Conservation (phyloP, 352 stramenopile genomes). For the Ochromonadaceae sp. region DNA sequence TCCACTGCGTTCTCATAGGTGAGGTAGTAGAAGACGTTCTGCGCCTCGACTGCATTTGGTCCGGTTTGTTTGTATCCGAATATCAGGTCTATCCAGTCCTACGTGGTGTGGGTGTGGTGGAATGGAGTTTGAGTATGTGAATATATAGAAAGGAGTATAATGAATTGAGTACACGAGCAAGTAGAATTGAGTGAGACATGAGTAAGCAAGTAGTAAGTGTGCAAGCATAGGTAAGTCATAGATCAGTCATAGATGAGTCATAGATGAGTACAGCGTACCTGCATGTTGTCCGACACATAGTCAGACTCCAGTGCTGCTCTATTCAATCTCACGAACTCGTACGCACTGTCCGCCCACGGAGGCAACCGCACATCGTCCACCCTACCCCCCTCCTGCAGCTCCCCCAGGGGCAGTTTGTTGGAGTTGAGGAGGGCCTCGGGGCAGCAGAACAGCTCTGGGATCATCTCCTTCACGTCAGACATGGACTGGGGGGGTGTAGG, state of each 20-base stretch:
- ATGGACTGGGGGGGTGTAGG: no score
- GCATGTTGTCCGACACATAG: conserved; percentile 81
- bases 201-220: no score
- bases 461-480: conserved; percentile 95
- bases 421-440: conserved; percentile 86
- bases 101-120: no score
- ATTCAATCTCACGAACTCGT: conserved; percentile 86
- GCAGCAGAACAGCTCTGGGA: conserved; percentile 84
- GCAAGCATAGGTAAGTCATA: no score
- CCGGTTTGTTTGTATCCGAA: conserved; percentile 87
- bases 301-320: conserved; percentile 88
- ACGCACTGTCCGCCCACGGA: conserved; percentile 75
- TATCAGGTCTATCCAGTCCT: conserved; percentile 96
- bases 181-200: no score
- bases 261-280: conserved; percentile 96
- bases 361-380: conserved; percentile 87
- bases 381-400: conserved; percentile 52
- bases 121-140: no score
- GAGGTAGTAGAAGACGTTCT: conserved; percentile 97
- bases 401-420: conserved; percentile 81
- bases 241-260: no score
- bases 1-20: conserved; percentile 97
- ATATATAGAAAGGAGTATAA: no score
- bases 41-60: conserved; percentile 67
- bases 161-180: no score